phyloP scores from a whole-genome alignment of 345 rosid species.

The Rhodamnia rubescens region DNA sequence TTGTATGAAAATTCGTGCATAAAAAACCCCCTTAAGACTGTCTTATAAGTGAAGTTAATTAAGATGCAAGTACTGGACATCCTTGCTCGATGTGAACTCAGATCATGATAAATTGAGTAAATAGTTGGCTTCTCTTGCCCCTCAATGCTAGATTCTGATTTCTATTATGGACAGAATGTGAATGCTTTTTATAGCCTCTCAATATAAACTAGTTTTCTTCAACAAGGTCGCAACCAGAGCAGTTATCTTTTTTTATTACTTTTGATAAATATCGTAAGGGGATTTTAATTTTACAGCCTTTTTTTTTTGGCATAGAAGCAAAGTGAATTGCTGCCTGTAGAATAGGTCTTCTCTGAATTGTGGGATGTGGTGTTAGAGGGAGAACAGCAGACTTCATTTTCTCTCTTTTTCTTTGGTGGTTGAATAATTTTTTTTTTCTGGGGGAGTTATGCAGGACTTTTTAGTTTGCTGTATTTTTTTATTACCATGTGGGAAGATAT shows the following conservation, averaged over 20 bases:
- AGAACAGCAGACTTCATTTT: neutral
- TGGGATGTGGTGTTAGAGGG: neutral
- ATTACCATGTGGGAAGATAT: neutral
- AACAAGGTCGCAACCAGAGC: neutral
- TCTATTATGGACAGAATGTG: neutral
- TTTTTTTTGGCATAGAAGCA: neutral
- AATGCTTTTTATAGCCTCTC: neutral
- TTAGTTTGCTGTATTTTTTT: neutral
- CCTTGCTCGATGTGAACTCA: neutral
- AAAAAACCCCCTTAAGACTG: neutral
- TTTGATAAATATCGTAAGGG: neutral
- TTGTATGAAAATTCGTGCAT: neutral
- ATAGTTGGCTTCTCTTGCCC: neutral
- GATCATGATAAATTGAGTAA: neutral
- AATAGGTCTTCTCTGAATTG: neutral
- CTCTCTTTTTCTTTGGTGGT: neutral
- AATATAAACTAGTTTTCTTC: neutral
- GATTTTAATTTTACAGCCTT: neutral
- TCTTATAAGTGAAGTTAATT: neutral
- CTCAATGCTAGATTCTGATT: neutral
- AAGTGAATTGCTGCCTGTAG: neutral
- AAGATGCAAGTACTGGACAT: neutral
- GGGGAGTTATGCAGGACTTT: neutral
- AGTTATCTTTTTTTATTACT: neutral
- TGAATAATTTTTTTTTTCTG: neutral